Evolutionary conservation across 2,329 filamentous ascomycete species (phyloP).

Genomic region (Taxawa tesnikishii): DNA sequence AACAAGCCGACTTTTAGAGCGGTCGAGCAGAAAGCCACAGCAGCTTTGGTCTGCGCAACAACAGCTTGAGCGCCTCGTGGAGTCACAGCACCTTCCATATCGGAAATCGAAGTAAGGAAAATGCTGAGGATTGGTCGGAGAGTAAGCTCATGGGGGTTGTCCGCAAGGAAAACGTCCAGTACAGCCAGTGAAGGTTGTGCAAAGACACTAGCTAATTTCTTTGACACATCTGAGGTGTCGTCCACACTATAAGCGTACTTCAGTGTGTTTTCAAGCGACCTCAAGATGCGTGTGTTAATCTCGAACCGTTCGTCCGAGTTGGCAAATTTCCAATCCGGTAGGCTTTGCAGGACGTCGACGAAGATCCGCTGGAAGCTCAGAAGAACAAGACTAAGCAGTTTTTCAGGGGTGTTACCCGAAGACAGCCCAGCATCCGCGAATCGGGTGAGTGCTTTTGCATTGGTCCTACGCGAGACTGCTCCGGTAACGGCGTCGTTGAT

Average conservation of each 20-base stretch:
- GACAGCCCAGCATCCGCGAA: conserved; percentile 34
- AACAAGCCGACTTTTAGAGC: conserved; percentile 60
- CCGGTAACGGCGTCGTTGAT: conserved; percentile 64
- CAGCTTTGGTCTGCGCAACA: conserved; percentile 43
- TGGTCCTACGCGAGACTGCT: conserved; percentile 52
- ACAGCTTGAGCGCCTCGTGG: conserved; percentile 16
- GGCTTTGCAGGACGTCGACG: conserved; percentile 77
- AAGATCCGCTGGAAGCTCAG: conserved; percentile 62
- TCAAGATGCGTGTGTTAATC: conserved; percentile 56
- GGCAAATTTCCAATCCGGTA: conserved; percentile 72
- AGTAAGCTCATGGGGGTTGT: conserved; percentile 55
- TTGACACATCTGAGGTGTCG: conserved; percentile 33
- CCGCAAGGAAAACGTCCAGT: conserved; percentile 62
- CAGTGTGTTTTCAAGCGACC: conserved; percentile 59
- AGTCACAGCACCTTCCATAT: neutral
- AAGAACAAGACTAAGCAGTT: conserved; percentile 59
- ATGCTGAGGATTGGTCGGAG: conserved; percentile 67
- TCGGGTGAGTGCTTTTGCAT: conserved; percentile 37
- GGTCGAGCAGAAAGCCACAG: conserved; percentile 54
- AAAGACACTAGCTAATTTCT: conserved; percentile 50
- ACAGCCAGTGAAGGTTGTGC: conserved; percentile 64
- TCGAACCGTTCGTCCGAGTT: conserved; percentile 54
- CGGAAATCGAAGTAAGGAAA: conserved; percentile 40
- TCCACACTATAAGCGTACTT: conserved; percentile 65
- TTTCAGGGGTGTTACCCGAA: conserved; percentile 65